Evolutionary conservation across 202 grass and related monocot species (phyloP).

Genomic region (Hordeum pubiflorum): DNA sequence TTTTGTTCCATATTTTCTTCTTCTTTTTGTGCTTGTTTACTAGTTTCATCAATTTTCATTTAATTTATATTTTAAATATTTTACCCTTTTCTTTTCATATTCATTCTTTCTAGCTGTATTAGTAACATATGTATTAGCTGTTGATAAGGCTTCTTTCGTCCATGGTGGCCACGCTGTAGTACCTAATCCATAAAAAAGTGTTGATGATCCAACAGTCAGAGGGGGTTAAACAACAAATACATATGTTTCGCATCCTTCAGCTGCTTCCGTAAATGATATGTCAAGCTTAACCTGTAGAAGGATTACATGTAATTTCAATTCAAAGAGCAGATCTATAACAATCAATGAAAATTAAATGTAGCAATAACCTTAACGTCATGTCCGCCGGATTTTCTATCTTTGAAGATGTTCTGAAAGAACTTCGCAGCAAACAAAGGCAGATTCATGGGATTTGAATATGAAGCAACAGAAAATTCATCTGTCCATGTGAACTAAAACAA

Average conservation of each 20-base stretch:
- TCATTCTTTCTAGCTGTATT: no score
- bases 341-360: background rate
- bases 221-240: no score
- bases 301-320: constrained; percentile 2
- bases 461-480: background rate
- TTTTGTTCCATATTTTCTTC: no score
- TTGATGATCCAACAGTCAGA: no score
- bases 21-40: no score
- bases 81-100: no score
- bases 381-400: constrained; percentile 58
- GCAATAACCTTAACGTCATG: constrained; percentile 51
- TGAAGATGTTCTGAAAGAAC: constrained; percentile 82
- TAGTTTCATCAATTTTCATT: no score
- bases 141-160: no score
- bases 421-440: constrained; percentile 30
- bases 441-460: background rate
- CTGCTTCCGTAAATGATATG: constrained; percentile 81
- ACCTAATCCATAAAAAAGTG: no score
- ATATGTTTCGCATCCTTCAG: constrained; percentile 58
- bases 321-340: background rate
- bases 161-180: no score
- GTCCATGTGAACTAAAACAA: background rate
- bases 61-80: no score
- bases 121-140: no score
- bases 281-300: constrained; percentile 52